phyloP scores from a whole-genome alignment of 2,329 filamentous ascomycete species.

The Magnaporthales sp. region DNA sequence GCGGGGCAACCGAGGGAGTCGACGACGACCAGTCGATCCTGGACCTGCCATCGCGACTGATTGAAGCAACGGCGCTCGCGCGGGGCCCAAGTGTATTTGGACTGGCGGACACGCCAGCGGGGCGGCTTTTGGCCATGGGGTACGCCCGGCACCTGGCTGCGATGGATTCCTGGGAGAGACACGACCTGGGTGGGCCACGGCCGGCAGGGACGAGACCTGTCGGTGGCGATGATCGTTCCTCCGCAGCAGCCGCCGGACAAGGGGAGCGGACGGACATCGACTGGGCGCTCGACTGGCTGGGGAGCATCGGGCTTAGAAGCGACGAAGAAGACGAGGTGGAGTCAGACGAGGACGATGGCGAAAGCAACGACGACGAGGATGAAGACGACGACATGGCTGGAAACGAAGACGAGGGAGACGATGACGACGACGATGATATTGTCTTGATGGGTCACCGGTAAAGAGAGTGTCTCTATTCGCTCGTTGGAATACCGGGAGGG shows the following conservation, averaged over 20 bases:
- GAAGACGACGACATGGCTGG: constrained; percentile 38
- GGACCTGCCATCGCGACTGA: not conserved
- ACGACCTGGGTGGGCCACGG: constrained; percentile 9
- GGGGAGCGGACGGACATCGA: constrained; percentile 25
- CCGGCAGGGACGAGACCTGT: constrained; percentile 17
- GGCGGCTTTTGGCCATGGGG: constrained; percentile 7
- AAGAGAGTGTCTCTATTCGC: not conserved
- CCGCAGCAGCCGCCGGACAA: constrained; percentile 23
- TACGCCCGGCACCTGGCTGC: not conserved
- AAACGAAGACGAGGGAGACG: constrained; percentile 37
- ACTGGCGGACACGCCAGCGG: not conserved
- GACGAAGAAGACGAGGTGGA: constrained; percentile 32
- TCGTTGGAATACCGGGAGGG: not conserved
- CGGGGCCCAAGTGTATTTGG: not conserved
- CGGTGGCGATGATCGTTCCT: constrained; percentile 45
- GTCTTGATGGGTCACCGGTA: constrained; percentile 39
- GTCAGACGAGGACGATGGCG: constrained; percentile 38
- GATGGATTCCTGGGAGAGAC: not conserved
- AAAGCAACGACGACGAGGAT: constrained; percentile 34
- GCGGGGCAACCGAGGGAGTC: not conserved
- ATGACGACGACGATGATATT: constrained; percentile 40
- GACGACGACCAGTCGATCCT: not conserved
- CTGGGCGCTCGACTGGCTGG: not conserved
- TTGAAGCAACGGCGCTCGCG: not conserved
- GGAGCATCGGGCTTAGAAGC: constrained; percentile 23